phyloP scores from a whole-genome alignment of 2,329 filamentous ascomycete genomes.

The Colletotrichum chrysophilum region DNA sequence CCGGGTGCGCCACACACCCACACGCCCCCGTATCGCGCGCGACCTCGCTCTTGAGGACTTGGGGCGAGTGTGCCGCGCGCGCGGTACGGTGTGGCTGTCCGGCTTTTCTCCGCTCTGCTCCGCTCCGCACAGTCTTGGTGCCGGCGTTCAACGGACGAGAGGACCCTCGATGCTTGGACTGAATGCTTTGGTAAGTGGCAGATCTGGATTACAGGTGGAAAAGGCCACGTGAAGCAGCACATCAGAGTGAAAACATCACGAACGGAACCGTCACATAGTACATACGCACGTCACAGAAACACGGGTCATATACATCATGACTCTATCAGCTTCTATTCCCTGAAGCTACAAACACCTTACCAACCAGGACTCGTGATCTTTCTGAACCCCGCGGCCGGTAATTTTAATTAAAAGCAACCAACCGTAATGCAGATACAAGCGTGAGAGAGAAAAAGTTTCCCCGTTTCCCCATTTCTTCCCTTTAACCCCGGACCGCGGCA shows the following conservation, averaged over 20 bases:
- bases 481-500: conserved; percentile 66
- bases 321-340: conserved; percentile 25
- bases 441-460: conserved; percentile 8
- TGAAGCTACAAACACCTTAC: conserved; percentile 25
- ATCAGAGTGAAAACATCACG: not conserved
- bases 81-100: not conserved
- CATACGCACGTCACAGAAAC: not conserved
- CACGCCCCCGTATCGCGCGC: not conserved
- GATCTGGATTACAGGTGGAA: not conserved
- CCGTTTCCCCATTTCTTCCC: not conserved
- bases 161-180: not conserved
- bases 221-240: not conserved
- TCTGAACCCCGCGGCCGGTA: conserved; percentile 22
- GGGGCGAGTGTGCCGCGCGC: not conserved
- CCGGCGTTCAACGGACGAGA: not conserved
- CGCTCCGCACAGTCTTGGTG: not conserved
- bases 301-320: not conserved
- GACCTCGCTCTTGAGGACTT: not conserved
- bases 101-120: not conserved
- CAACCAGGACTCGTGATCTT: conserved; percentile 13
- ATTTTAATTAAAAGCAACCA: conserved; percentile 23
- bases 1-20: not conserved
- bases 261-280: not conserved
- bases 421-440: conserved; percentile 25
- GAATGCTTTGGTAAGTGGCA: not conserved